These are phyloP conservation scores for Trichoderma hamatum DNA, from an alignment of 2,329 filamentous ascomycete genomes.

Conservation along the genomic window DNA sequence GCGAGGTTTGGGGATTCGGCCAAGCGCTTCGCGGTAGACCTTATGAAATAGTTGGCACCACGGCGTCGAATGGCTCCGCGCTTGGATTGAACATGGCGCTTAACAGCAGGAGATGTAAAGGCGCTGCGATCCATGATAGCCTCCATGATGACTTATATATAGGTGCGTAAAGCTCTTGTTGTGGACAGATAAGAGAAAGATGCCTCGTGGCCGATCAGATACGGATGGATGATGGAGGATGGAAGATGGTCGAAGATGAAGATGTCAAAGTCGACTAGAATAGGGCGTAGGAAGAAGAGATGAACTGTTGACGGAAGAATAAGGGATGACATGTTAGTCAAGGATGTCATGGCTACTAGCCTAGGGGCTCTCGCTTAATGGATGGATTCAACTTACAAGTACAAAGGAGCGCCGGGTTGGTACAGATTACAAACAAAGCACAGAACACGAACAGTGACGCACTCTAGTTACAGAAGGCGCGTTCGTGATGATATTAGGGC, in stretches of 20 bases:
- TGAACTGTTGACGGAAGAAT: neutral
- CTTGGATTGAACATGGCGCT: slow-evolving; percentile 25
- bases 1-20: slow-evolving; percentile 18
- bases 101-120: slow-evolving; percentile 7
- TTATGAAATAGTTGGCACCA: slow-evolving; percentile 38
- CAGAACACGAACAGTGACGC: slow-evolving; percentile 4
- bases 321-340: slow-evolving; percentile 19
- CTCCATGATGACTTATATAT: slow-evolving; percentile 20
- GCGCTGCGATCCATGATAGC: slow-evolving; percentile 22
- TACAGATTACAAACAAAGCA: neutral
- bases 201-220: slow-evolving; percentile 1
- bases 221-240: slow-evolving; percentile 1
- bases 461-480: slow-evolving; percentile 11
- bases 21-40: slow-evolving; percentile 32
- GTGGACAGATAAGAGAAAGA: slow-evolving; percentile 5
- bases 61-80: slow-evolving; percentile 28
- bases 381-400: slow-evolving; percentile 12
- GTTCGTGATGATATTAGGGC: neutral
- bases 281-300: slow-evolving; percentile 23
- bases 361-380: neutral
- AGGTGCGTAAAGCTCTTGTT: slow-evolving; percentile 3
- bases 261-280: slow-evolving; percentile 6
- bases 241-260: slow-evolving; percentile 20
- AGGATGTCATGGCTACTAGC: slow-evolving; percentile 15
- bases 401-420: neutral